Percentiles rank a stretch among this genome's conserved stretches.
Conservation (phyloP, 257 asterid species). For the Solanum pimpinellifolium region DNA sequence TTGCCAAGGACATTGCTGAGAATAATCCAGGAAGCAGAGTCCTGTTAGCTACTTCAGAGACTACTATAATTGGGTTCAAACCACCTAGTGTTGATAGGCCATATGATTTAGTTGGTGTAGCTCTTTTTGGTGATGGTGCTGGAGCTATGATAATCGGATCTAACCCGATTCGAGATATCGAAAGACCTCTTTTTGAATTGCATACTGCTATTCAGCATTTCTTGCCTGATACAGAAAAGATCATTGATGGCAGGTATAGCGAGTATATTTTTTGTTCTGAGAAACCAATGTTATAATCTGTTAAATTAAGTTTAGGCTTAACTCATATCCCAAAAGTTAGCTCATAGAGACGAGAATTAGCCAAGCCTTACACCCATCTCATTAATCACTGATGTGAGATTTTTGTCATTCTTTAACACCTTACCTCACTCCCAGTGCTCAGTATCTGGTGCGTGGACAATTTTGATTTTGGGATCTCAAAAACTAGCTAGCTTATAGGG, state of each 20-base stretch:
- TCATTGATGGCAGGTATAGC: conserved; percentile 51
- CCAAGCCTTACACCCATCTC: no score
- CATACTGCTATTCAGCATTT: conserved; percentile 71
- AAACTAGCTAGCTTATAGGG: no score
- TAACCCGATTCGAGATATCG: conserved; percentile 16
- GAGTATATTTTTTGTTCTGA: background rate
- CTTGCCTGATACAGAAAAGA: conserved; percentile 71
- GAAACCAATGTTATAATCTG: no score
- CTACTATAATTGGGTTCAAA: conserved; percentile 76
- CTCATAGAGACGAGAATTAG: no score
- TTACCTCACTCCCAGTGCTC: no score
- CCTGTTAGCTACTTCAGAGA: conserved; percentile 77
- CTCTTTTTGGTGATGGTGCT: conserved; percentile 91
- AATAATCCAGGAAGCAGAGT: conserved; percentile 87
- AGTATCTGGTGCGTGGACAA: no score
- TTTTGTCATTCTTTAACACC: no score
- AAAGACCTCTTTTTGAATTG: conserved; percentile 62
- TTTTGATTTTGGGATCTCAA: no score
- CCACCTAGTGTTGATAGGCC: conserved; percentile 80
- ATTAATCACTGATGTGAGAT: no score
- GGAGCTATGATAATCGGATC: conserved; percentile 71
- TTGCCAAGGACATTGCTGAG: conserved; percentile 90
- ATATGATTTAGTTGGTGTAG: conserved; percentile 79
- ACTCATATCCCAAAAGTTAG: no score
- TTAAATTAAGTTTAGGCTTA: no score